Evolutionary conservation across 768 basidiomycete species (phyloP).

Genomic region (Chalciporus chontae): DNA sequence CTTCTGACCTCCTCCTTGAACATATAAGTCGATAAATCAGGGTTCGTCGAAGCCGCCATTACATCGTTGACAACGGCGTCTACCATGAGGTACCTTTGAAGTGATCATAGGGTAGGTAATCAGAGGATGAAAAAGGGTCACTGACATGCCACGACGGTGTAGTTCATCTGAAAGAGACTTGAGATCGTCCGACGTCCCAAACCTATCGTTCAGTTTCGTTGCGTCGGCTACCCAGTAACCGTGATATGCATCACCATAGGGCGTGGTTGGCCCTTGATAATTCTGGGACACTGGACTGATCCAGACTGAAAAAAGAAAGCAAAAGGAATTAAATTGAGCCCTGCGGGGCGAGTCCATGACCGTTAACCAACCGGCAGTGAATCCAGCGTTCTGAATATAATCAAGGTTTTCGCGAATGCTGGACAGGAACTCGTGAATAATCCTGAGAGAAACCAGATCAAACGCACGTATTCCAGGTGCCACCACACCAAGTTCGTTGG

Average conservation of each 20-base stretch:
- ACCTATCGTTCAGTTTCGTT: constrained; percentile 60
- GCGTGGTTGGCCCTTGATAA: constrained; percentile 63
- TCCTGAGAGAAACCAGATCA: background rate
- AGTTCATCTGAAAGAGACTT: constrained; percentile 61
- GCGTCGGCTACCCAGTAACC: constrained; percentile 82
- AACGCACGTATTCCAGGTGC: constrained; percentile 69
- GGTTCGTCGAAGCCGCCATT: constrained; percentile 61
- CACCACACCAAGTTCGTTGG: constrained; percentile 76
- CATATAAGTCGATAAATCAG: constrained; percentile 63
- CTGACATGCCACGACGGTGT: constrained; percentile 70
- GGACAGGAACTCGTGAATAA: background rate
- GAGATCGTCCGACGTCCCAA: constrained; percentile 72
- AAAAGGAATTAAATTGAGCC: background rate
- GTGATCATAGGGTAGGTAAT: background rate
- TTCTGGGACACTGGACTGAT: constrained; percentile 81
- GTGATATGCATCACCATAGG: constrained; percentile 82
- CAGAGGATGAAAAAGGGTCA: background rate
- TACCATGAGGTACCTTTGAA: constrained; percentile 70
- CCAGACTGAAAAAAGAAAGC: constrained; percentile 50
- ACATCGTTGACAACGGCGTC: constrained; percentile 87
- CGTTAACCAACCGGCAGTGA: constrained; percentile 60
- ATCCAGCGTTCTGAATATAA: constrained; percentile 80
- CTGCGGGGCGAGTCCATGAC: background rate
- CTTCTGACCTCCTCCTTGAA: constrained; percentile 57
- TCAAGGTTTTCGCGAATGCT: constrained; percentile 74